Percentiles rank a stretch among this genome's conserved stretches.
Evolutionary conservation across 2,329 filamentous ascomycete species (phyloP).

Genomic region (Blastomyces emzantsi): DNA sequence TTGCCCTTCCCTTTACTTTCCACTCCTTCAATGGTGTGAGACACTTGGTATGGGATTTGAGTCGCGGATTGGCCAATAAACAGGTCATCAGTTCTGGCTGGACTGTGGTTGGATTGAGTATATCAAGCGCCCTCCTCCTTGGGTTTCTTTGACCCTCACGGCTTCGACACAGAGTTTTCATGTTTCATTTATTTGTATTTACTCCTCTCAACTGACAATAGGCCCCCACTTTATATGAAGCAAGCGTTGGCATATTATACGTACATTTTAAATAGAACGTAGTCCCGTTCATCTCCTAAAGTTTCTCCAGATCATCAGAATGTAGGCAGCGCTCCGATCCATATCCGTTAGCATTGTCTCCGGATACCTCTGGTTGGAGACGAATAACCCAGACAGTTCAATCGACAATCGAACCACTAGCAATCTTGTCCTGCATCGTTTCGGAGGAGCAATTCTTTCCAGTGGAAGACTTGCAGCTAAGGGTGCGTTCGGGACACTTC

Average conservation of each 20-base stretch:
- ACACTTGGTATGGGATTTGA: slow-evolving; percentile 62
- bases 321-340: slow-evolving; percentile 43
- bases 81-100: slow-evolving; percentile 57
- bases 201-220: neutral
- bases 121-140: slow-evolving; percentile 6
- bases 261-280: slow-evolving; percentile 42
- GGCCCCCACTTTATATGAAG: neutral
- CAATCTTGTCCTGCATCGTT: slow-evolving; percentile 37
- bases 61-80: slow-evolving; percentile 52
- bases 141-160: neutral
- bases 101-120: slow-evolving; percentile 45
- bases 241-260: neutral
- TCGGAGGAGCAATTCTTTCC: slow-evolving; percentile 60
- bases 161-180: neutral
- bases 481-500: slow-evolving; percentile 67
- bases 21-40: slow-evolving; percentile 60
- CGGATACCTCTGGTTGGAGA: slow-evolving; percentile 58
- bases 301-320: slow-evolving; percentile 22
- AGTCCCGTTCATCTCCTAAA: slow-evolving; percentile 44
- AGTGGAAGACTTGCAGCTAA: slow-evolving; percentile 61
- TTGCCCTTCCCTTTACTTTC: slow-evolving; percentile 58
- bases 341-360: slow-evolving; percentile 54
- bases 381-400: slow-evolving; percentile 70
- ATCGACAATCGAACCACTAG: slow-evolving; percentile 64
- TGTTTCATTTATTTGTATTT: neutral